Base-by-base conservation (phyloP, 1,139 yeast species). In the Candida sp. region DNA sequence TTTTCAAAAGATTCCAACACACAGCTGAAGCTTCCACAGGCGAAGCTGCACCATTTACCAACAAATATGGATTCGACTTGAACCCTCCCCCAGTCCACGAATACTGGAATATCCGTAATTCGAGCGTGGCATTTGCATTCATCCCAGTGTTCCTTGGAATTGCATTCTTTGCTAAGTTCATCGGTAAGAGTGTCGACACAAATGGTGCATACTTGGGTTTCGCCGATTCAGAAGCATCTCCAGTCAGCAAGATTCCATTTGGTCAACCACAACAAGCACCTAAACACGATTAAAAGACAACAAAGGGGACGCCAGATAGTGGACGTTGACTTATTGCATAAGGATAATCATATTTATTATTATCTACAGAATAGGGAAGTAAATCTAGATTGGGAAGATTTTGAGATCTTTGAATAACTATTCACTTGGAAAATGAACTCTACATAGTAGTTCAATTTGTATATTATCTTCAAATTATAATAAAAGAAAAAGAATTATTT, bases 21-120 rank as follows among this genome's bases (percentile, higher is more conserved):
- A 67, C 70, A 48, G 62, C 69, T 25, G 49, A 62, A 26, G 52
- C 64, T 5, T 51, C 68, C 5, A 44, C 61, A n/a, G 53, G 60
- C 12, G 64, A 66, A 47, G 56, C 69, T 23, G 54, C 75, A 9
- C 46, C 52, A 32, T 77, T 77, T 69, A 70, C 63, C 63, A 77
- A 77, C 67, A 77, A 75, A 57, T 63, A 67, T 65, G 70, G 73
- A 61, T 77, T 77, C 67, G 70, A 77, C 62, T 70, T 69, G 56
- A 68, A 67, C 55, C 81, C 81, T 40, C 82, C 82, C 40, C 81
- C 76, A 52, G 77, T 75, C 44, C 82, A 77, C 57, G 75, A 72
- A 58, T 77, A 77, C 67, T 77, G 82, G 82, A 74, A 72, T 62
- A 62, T 64, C 27, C 69, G 74, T 55, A 76, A 77, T 59, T 66